These are phyloP conservation scores for Brassica carinata DNA, from an alignment of 345 rosid genomes.

Conservation along the genomic window DNA sequence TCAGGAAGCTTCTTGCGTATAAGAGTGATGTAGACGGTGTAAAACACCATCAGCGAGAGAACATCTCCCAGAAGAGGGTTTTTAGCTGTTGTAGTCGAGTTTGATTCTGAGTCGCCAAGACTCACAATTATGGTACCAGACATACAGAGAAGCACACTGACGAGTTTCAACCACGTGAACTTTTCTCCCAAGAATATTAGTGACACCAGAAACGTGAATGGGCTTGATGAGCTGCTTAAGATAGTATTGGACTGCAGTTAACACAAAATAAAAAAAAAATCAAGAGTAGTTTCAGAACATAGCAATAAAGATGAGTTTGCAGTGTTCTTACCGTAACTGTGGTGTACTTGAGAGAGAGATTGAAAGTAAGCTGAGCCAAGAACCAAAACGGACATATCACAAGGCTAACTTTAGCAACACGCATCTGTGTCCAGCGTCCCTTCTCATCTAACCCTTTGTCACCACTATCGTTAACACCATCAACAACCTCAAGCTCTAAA, in stretches of 20 bases:
- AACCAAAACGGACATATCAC: too few species aligned
- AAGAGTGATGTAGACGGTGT: conserved; percentile 84
- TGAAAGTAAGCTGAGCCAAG: too few species aligned
- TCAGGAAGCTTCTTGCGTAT: conserved; percentile 81
- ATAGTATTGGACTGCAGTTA: conserved; percentile 83
- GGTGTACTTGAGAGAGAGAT: too few species aligned
- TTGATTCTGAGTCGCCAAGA: conserved; percentile 69
- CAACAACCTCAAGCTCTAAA: not conserved
- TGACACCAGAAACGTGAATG: conserved; percentile 84
- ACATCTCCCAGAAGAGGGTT: conserved; percentile 80
- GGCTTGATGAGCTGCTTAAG: conserved; percentile 86
- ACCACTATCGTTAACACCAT: too few species aligned
- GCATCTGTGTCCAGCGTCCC: conserved; percentile 84
- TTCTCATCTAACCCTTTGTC: conserved; percentile 50
- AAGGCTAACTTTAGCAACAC: conserved; percentile 74
- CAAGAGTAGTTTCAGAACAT: too few species aligned
- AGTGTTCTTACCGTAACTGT: too few species aligned
- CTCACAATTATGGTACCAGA: conserved; percentile 80
- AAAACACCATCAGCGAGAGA: conserved; percentile 66
- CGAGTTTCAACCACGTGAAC: conserved; percentile 87
- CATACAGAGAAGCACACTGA: conserved; percentile 10
- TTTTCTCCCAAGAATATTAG: conserved; percentile 74
- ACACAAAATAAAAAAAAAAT: conserved; percentile 23
- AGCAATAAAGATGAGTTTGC: too few species aligned
- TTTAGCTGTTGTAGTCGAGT: conserved; percentile 50